Evolutionary conservation across 129 eudicot species (phyloP), one percentile per base, ranked within the genome.

Genomic region (Helianthus tuberosus): DNA sequence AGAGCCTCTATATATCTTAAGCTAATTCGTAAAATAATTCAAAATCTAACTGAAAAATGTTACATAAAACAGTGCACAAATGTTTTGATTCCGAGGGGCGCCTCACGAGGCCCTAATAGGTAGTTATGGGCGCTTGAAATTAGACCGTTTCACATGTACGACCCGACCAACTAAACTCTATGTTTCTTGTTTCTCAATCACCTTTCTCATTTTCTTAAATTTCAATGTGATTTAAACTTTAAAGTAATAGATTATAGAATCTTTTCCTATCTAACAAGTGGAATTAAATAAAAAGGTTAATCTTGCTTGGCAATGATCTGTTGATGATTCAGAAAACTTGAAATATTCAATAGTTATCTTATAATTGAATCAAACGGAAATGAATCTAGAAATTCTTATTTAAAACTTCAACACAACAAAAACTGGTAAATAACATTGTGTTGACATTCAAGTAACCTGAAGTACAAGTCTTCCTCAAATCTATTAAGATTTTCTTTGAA

Each of bases 381-480:
- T 53, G 54, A 67, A 57, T 36, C 9, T 43, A 10, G 65, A 47
- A 62, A 39, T 29, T 15, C 29, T 48, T 38, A 46, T 74, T 64
- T 75, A 47, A 14, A 72, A 46, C 61, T 7, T 55, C 10, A 55
- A 55, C 62, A 20, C 10, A 46, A 32, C 13, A 16, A 35, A 47
- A 35, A 77, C 57, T 8, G n/a, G 17, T 50, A 62, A 62, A 58
- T 41, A 46, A 57, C 48, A 78, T 64, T 27, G 0, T 53, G 17
- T 44, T 64, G 68, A 64, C 68, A 64, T 54, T 25, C 44, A 52
- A 65, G 23, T 43, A 7, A 64, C 71, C 78, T 66, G 72, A 46
- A 44, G 73, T 78, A 55, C 71, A 53, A 71, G 72, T 54, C 50
- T 52, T 64, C 52, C 68, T 71, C 69, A 68, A 68, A 5, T 64